phyloP scores from a whole-genome alignment of 306 rosid genomes.

The Hippophae tibetana region DNA sequence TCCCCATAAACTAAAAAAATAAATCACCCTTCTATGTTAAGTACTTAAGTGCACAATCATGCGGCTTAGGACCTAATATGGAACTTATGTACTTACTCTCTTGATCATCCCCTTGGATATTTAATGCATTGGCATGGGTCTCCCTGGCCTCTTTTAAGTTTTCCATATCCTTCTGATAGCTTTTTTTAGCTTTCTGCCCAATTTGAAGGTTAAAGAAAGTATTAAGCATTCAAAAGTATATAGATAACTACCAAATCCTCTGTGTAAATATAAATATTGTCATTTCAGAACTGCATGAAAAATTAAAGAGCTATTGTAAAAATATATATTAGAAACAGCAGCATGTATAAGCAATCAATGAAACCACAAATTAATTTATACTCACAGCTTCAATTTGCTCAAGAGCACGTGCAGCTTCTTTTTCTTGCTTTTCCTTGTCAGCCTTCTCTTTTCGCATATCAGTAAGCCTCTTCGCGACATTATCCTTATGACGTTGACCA shows the following conservation, averaged over 20 bases:
- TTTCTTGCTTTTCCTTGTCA: constrained; percentile 82
- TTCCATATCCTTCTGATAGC: constrained; percentile 80
- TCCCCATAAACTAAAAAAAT: no score
- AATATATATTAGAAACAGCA: no score
- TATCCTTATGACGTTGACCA: constrained; percentile 82
- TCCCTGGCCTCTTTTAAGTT: constrained; percentile 54
- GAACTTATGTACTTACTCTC: constrained; percentile 36
- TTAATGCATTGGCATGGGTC: constrained; percentile 43
- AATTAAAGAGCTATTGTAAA: no score
- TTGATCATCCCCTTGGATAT: constrained; percentile 39
- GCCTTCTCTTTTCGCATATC: constrained; percentile 74
- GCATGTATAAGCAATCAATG: neutral
- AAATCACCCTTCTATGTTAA: no score
- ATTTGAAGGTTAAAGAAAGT: constrained; percentile 13
- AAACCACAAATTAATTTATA: neutral
- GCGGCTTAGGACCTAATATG: neutral
- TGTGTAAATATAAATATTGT: no score
- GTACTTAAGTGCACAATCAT: no score
- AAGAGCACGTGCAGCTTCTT: constrained; percentile 54
- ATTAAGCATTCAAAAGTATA: constrained; percentile 4
- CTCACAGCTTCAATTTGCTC: constrained; percentile 91
- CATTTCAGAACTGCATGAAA: no score
- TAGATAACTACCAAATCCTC: no score
- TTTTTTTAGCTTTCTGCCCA: constrained; percentile 78
- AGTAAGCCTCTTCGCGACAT: constrained; percentile 71